These are phyloP conservation scores for Pyrenochaeta sp. DNA, from an alignment of 2,329 filamentous ascomycete genomes.

Conservation along the genomic window DNA sequence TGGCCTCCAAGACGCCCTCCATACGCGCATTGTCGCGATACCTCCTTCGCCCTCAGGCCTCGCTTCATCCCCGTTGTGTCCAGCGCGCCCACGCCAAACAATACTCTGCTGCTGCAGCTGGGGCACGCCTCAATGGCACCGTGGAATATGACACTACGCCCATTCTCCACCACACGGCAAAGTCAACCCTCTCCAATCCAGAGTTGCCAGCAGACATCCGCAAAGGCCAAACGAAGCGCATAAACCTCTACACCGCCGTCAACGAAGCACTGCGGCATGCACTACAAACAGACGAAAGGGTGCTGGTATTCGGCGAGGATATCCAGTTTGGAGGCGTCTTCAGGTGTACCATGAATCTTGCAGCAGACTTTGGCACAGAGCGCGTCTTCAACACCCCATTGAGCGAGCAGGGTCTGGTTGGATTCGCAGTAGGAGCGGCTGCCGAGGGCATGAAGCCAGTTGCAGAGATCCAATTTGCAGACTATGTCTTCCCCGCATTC, in stretches of 20 bases:
- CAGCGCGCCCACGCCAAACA: conserved; percentile 30
- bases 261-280: conserved; percentile 88
- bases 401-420: conserved; percentile 92
- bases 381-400: conserved; percentile 97
- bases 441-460: conserved; percentile 92
- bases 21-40: conserved; percentile 42
- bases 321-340: conserved; percentile 98
- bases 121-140: conserved; percentile 78
- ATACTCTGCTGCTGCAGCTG: conserved; percentile 60
- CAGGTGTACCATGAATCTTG: conserved; percentile 88
- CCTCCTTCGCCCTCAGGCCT: conserved; percentile 39
- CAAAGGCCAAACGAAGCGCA: conserved; percentile 77
- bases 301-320: conserved; percentile 94
- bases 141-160: conserved; percentile 86
- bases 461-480: conserved; percentile 94
- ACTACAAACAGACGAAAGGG: conserved; percentile 81
- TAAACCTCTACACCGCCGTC: conserved; percentile 94
- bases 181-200: conserved; percentile 72
- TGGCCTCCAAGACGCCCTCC: conserved; percentile 41
- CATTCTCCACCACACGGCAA: conserved; percentile 80
- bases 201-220: conserved; percentile 74
- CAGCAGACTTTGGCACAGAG: conserved; percentile 84
- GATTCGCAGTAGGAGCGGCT: conserved; percentile 89
- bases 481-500: conserved; percentile 92
- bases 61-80: conserved; percentile 33